Conservation (phyloP, 106 monocot genomes). For the Platanthera guangdongensis region DNA sequence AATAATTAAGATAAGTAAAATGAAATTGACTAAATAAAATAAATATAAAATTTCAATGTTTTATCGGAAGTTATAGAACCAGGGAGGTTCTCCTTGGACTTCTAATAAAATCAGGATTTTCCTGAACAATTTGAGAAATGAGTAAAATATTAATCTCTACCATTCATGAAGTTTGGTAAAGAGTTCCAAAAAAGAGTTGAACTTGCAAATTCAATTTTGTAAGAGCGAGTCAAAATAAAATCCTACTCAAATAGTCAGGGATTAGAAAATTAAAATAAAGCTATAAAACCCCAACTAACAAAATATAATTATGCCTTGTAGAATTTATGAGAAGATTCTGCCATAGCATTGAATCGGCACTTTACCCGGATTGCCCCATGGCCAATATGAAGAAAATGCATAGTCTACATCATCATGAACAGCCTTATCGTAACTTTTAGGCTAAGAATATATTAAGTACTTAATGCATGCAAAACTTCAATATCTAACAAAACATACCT, state of each 20-base stretch:
- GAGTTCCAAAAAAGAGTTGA: background rate
- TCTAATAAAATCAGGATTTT: background rate
- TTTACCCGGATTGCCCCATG: too few relatives aligned
- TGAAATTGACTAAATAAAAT: background rate
- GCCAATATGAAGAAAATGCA: too few relatives aligned
- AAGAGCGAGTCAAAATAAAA: background rate
- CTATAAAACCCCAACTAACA: background rate
- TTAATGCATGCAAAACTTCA: too few relatives aligned
- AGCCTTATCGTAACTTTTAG: too few relatives aligned
- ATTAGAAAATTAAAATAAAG: background rate
- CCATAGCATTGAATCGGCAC: background rate
- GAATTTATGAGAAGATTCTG: background rate
- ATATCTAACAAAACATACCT: conserved; percentile 29
- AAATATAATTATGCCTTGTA: background rate
- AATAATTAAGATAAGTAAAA: background rate
- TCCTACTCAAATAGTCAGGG: background rate
- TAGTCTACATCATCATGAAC: too few relatives aligned
- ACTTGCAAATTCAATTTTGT: background rate
- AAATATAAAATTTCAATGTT: background rate
- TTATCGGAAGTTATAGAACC: background rate
- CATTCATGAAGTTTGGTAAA: background rate
- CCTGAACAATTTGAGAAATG: background rate
- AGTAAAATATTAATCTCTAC: background rate
- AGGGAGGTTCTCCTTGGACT: background rate
- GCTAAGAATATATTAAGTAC: too few relatives aligned